phyloP scores from a whole-genome alignment of 768 basidiomycete genomes.

The Trametes punicea region DNA sequence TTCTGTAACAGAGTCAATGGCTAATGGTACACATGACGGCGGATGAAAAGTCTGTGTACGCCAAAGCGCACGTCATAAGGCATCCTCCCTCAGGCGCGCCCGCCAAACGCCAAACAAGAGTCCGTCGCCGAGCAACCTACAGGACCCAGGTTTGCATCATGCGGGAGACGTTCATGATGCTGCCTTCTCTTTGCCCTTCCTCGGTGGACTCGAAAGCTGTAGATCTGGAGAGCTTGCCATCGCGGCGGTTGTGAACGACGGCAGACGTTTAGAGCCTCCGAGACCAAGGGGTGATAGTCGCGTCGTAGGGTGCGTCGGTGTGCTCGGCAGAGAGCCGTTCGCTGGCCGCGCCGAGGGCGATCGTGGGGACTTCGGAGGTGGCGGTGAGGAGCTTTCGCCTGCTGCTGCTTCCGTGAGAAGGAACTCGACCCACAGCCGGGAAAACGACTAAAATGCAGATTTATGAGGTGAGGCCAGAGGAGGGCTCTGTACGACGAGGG shows the following conservation, averaged over 20 bases:
- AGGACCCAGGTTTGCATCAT: background rate
- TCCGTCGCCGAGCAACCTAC: background rate
- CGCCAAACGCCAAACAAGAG: background rate
- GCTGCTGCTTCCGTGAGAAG: slow-evolving; percentile 85
- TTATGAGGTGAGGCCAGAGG: background rate
- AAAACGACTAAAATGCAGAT: slow-evolving; percentile 71
- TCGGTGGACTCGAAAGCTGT: slow-evolving; percentile 34
- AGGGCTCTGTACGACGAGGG: background rate
- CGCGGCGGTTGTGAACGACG: slow-evolving; percentile 37
- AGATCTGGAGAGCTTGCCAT: slow-evolving; percentile 42
- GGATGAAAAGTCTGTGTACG: background rate
- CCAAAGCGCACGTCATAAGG: background rate
- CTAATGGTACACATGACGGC: background rate
- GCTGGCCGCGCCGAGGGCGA: slow-evolving; percentile 26
- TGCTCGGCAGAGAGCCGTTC: slow-evolving; percentile 38
- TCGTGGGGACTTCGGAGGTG: slow-evolving; percentile 11
- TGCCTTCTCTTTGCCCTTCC: slow-evolving; percentile 48
- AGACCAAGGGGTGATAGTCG: slow-evolving; percentile 22
- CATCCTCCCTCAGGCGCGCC: background rate
- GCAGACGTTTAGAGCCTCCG: slow-evolving; percentile 35
- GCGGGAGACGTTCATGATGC: background rate
- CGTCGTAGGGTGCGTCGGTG: slow-evolving; percentile 24
- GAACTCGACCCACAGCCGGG: slow-evolving; percentile 97
- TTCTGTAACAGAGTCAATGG: background rate
- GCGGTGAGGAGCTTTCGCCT: slow-evolving; percentile 32